Evolutionary conservation across 1,284 basidiomycete genomes (phyloP), one percentile per base, ranked within the genome.

Genomic region (Polyporus tsugae): DNA sequence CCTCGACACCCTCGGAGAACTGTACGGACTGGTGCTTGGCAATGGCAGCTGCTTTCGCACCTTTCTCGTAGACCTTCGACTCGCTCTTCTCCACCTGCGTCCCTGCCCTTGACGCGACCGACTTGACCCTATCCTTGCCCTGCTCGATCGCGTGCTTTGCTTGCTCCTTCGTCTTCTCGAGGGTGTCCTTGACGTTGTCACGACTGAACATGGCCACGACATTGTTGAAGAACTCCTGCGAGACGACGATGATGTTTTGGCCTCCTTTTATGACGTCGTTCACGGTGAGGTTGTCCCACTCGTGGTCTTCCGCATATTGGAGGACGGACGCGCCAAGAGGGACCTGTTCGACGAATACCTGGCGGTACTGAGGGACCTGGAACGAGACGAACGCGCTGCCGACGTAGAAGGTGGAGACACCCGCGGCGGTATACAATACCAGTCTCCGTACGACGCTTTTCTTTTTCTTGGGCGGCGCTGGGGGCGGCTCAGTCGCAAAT

Each of bases 261-360:
- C 86, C 82, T 13, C 84, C 82, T n/a, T 89, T 85, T 61, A 91
- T 75, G 22, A 89, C 85, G 70, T 90, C 86, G 70, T 87, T 81
- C 29, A 87, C 75, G 29, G 92, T 89, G 60, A 93, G 81, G 4
- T 86, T 88, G 73, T 95, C 92, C 92, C 93, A 95, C 33, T 90
- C 86, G 74, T 91, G 83, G 58, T 89, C 85, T 78, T 97, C 94
- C 7, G 92, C 92, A 76, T 90, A 94, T 70, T 96, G 91, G 46
- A 97, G 85, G 77, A 97, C 85, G 29, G 85, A 77, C 74, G 93
- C 87, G 55, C 91, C 96, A 38, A 91, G 82, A 4, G 95, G 95
- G 60, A 95, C 90, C 69, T 88, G 84, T 75, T 93, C 90, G 70
- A 89, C 85, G 83, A 96, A 96, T 77, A 96, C 86, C 75, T 95